phyloP scores from a whole-genome alignment of 306 rosid species.

The Prosopis cineraria region DNA sequence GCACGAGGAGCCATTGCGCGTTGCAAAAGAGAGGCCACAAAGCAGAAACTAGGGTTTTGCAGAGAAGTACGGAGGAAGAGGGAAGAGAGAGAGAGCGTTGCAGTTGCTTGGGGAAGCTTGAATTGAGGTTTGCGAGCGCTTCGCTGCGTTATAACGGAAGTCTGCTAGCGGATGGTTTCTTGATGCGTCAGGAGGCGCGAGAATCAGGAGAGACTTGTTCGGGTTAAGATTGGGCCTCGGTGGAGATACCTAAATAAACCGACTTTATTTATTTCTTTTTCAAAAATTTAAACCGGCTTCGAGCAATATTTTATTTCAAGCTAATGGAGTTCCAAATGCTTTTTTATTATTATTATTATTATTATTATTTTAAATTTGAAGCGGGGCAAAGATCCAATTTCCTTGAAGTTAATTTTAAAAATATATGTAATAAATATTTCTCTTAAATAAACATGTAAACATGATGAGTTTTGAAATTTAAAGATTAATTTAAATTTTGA shows the following conservation, averaged over 20 bases:
- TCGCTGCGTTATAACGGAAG: not conserved
- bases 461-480: no score
- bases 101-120: not conserved
- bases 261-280: not conserved
- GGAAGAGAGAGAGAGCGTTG: not conserved
- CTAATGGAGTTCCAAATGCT: no score
- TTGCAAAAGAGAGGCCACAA: not conserved
- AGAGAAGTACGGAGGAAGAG: not conserved
- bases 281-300: no score
- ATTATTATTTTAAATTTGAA: no score
- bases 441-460: no score
- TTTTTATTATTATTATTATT: no score
- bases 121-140: not conserved
- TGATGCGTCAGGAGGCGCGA: not conserved
- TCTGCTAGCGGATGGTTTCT: not conserved
- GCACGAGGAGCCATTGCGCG: conserved; percentile 47
- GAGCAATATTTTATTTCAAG: no score
- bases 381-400: no score
- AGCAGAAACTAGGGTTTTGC: not conserved
- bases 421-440: no score
- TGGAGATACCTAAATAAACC: not conserved
- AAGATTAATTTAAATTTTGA: no score
- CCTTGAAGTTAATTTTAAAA: no score
- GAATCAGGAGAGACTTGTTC: not conserved
- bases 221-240: not conserved